Evolutionary conservation across 73 alveolate genomes (phyloP), one percentile per base, ranked within the genome.

Genomic region (Tetrahymena elliotti): DNA sequence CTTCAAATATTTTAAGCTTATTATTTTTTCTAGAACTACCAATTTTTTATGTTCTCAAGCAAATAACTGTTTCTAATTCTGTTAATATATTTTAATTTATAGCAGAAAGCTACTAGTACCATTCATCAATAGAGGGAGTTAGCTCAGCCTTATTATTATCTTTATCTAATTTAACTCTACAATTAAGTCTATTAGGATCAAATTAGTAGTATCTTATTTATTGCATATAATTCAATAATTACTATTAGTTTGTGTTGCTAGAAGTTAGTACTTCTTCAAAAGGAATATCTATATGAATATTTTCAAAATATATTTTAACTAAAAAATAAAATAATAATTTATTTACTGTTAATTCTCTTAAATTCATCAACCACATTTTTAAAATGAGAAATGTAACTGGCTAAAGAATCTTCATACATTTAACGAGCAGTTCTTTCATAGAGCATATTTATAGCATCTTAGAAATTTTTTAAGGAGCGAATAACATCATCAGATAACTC

Each of bases 41-140:
- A 34, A 96, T 94, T 53, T 96, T 96, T 52, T 93, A 68, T 7
- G 98, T 96, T 27, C 95, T 84, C 92, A 96, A 96, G 84, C 98
- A 96, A 11, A 96, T 96, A 37, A 96, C 98, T 3, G 84, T 84
- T n/a, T 94, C 83, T 84, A 96, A 93, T 83, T 96, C 97, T 47
- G 36, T 93, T 16, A 93, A 52, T 37, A 92, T 94, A 83, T 95
- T 39, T 39, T 83, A 37, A 33, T 93, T 83, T 35, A 96, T 52
- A 6, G n/a, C 36, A 7, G 88, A 68, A 8, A 68, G 88, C 88
- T 68, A 68, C 33, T 16, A 68, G 36, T 68, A 68, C 88, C 88
- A 68, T 31, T 68, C 88, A 27, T 68, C 88, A 22, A 68, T 22
- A 4, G 88, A 68, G 11, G 88, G 88, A 31, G 88, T 68, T 27